These are phyloP conservation scores for Fusarium sp. DNA, from an alignment of 2,329 filamentous ascomycete species.

Conservation along the genomic window DNA sequence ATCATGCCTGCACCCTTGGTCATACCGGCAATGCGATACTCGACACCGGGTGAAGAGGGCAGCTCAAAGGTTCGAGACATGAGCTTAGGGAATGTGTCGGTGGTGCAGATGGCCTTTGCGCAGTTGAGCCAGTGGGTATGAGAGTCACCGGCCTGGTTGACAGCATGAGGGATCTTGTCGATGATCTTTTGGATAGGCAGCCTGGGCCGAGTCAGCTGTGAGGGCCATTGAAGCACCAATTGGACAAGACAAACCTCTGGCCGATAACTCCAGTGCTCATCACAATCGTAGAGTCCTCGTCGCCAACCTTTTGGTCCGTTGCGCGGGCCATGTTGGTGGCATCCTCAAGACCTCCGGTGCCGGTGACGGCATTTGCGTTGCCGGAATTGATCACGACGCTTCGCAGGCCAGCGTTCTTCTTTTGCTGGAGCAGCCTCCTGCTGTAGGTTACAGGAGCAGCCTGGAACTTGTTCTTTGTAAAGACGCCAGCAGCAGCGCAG, in stretches of 20 bases:
- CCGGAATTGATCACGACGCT: constrained; percentile 94
- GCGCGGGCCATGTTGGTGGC: constrained; percentile 82
- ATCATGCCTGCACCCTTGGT: constrained; percentile 99
- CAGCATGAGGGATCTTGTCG: constrained; percentile 79
- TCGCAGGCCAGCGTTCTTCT: constrained; percentile 74
- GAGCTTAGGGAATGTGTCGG: constrained; percentile 97
- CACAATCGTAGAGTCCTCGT: constrained; percentile 74
- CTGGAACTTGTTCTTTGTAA: constrained; percentile 98
- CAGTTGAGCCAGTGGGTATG: constrained; percentile 89
- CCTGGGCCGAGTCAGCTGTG: constrained; percentile 52
- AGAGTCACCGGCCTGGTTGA: constrained; percentile 73
- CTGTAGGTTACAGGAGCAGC: constrained; percentile 93
- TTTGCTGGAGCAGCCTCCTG: constrained; percentile 72
- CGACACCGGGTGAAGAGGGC: constrained; percentile 76
- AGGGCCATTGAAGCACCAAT: constrained; percentile 5
- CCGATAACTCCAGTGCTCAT: constrained; percentile 99
- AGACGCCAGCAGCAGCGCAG: constrained; percentile 88
- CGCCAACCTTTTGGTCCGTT: constrained; percentile 71
- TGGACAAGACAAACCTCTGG: constrained; percentile 68
- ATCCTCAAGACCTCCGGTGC: constrained; percentile 87
- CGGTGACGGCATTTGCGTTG: constrained; percentile 96
- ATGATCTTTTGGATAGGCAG: constrained; percentile 93
- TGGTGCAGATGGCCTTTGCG: constrained; percentile 94
- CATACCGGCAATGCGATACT: constrained; percentile 91
- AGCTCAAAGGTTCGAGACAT: constrained; percentile 84